Evolutionary conservation across 495 filamentous ascomycete species (phyloP), one percentile per base, ranked within the genome.

Genomic region (Aspergillus nanangensis): DNA sequence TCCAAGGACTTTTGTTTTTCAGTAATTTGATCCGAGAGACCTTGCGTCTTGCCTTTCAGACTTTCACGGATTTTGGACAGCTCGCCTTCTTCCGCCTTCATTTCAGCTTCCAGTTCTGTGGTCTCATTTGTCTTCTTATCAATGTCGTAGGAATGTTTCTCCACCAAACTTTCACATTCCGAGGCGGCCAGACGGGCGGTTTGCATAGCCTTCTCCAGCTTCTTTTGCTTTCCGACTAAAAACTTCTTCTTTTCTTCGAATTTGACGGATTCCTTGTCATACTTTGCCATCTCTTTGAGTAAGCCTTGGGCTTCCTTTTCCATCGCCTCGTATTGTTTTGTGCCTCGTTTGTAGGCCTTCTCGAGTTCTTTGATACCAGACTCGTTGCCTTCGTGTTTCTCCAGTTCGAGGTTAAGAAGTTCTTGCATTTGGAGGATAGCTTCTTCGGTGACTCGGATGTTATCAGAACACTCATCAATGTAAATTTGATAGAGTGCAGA

Each of bases 221-320:
- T 97, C 73, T 94, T 95, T 52, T 88, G 81, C 70, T 97, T 98
- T 46, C 81, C 82, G 2, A 74, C 68, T 45, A 98, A 64, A 64
- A 96, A 96, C 59, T 98, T 98, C 57, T 85, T 82, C 74, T 96
- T 97, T 64, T 97, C 93, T 44, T 97, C 93, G 54, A 94, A 90
- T 57, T 97, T 97, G 62, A 98, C 93, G 25, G 82, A 81, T 58
- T 97, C 93, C 56, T 96, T 95, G 55, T 98, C 93, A 46, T 90
- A 87, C 61, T 87, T 92, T 13, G 88, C 81, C 75, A 90, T 85
- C 61, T 96, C 90, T 59, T 94, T 95, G 43, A 87, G 54, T 38
- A 96, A 69, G n/a, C 61, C 71, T 53, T 96, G 87, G 0, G 80
- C 82, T 19, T 87, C 77, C 55, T 90, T 90, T 54, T 96, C 90